Percentiles rank a stretch among this genome's conserved stretches.
These are phyloP conservation scores for Alternaria rosae DNA, from an alignment of 2,329 filamentous ascomycete species.

Conservation along the genomic window DNA sequence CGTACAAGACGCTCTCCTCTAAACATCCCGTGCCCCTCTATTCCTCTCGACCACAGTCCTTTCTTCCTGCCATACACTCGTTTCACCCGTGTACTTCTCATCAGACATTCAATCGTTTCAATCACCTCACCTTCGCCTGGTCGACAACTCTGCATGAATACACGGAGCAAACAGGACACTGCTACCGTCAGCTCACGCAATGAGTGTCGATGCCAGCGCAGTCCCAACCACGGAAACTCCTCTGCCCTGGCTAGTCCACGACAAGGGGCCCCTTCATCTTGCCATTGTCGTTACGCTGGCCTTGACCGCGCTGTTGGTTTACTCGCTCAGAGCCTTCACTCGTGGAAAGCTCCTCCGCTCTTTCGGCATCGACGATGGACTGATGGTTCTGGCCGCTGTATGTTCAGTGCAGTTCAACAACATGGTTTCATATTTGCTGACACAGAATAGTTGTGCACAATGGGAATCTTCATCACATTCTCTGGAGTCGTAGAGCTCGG, in stretches of 20 bases:
- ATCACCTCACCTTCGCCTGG: background rate
- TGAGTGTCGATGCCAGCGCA: slow-evolving; percentile 30
- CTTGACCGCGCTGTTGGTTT: slow-evolving; percentile 51
- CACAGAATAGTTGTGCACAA: slow-evolving; percentile 1
- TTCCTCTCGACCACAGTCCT: slow-evolving; percentile 9
- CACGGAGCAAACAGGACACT: slow-evolving; percentile 17
- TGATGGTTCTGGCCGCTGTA: slow-evolving; percentile 53
- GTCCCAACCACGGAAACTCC: slow-evolving; percentile 10
- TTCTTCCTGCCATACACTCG: slow-evolving; percentile 10
- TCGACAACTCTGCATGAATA: slow-evolving; percentile 4
- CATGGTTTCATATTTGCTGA: background rate
- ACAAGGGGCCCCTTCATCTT: slow-evolving; percentile 48
- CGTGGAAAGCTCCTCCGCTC: slow-evolving; percentile 56
- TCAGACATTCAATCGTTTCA: slow-evolving; percentile 1
- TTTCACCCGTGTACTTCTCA: slow-evolving; percentile 5
- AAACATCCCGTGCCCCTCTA: slow-evolving; percentile 2
- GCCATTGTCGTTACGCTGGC: slow-evolving; percentile 53
- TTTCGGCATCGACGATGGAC: slow-evolving; percentile 59
- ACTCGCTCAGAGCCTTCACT: slow-evolving; percentile 55
- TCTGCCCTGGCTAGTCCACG: slow-evolving; percentile 29
- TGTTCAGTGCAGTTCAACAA: background rate
- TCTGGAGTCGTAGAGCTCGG: slow-evolving; percentile 34
- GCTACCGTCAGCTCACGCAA: slow-evolving; percentile 18
- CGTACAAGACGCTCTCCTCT: slow-evolving; percentile 11
- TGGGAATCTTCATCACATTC: slow-evolving; percentile 15